Base-by-base conservation (phyloP, 306 rosid species). In the Fragaria nilgerrensis region DNA sequence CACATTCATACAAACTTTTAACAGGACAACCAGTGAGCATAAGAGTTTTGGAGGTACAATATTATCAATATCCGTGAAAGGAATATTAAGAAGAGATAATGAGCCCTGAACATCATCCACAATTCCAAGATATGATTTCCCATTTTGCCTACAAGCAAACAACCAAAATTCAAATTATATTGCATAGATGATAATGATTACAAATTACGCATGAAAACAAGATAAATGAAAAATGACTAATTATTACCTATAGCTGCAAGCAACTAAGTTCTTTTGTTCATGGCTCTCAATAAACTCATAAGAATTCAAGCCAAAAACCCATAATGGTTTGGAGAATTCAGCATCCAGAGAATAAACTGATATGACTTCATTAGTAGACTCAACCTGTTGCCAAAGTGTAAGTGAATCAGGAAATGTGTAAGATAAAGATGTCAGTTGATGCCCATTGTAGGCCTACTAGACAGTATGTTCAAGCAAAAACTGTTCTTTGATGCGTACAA, bases 101-200 rank as follows among this genome's bases (percentile, higher is more conserved):
- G 91, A 85, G 85, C 85, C 82, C 80, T 86, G 86, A 73, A 36
- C 84, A 81, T 80, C 87, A 84, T 95, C 90, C 64, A 95, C 72
- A 86, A 95, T 80, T 78, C 91, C 99, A 78, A 92, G 89, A 88
- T 90, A 91, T 74, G 99, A 92, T 81, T 76, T 87, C 63, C 99
- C 99, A 12, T 80, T 81, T 77, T 87, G 86, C 90, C 99, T 95
- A 82, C 86, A 92, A 9, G 69, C 44, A 83, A 84, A 66, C 53
- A 70, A 22, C 68, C 56, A 75, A 70, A 62, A 44, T 59, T 52
- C 72, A 47, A 72, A 70, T 64, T 75, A 22, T 14, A 20, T 70
- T 32, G 76, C 22, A 61, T 13, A 23, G 61, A 63, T 55, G 47
- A 7, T 10, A 69, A 20, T 22, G 2, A 10, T 3, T 58, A 52